These are phyloP conservation scores for Stevia rebaudiana DNA, from an alignment of 140 eudicot genomes.

Conservation along the genomic window DNA sequence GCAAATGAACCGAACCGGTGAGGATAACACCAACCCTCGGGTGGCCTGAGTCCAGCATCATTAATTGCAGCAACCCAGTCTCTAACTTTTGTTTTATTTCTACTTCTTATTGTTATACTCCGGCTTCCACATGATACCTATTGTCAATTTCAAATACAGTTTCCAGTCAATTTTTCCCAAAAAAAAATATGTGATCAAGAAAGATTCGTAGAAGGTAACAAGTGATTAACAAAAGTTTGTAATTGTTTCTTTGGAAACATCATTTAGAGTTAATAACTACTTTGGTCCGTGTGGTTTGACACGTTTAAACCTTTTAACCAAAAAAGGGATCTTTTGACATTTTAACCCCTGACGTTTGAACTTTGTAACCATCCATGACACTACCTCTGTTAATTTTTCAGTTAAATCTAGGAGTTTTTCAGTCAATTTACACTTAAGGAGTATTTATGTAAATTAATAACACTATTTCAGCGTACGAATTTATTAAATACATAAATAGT, in stretches of 20 bases:
- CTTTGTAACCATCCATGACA: too few relatives aligned
- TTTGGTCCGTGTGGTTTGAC: too few relatives aligned
- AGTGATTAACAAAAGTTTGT: not conserved
- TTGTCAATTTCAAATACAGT: slow-evolving; percentile 24
- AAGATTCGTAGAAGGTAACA: not conserved
- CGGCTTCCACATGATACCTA: slow-evolving; percentile 95
- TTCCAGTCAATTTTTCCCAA: not conserved
- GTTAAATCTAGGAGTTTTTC: too few relatives aligned
- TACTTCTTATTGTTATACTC: slow-evolving; percentile 69
- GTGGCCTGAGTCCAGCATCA: slow-evolving; percentile 94
- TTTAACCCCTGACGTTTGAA: too few relatives aligned
- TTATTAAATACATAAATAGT: too few relatives aligned
- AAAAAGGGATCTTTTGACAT: too few relatives aligned
- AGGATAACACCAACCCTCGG: slow-evolving; percentile 99
- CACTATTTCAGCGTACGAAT: too few relatives aligned
- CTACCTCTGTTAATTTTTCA: too few relatives aligned
- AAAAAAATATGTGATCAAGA: not conserved
- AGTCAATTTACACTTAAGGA: too few relatives aligned
- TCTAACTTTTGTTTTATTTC: slow-evolving; percentile 61
- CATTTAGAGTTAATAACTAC: too few relatives aligned
- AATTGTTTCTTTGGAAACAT: not conserved
- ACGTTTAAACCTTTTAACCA: too few relatives aligned
- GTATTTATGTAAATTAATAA: too few relatives aligned
- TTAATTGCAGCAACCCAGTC: slow-evolving; percentile 95
- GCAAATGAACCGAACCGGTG: slow-evolving; percentile 98